These are phyloP conservation scores for Tetradesmus lagerheimii DNA, from an alignment of 139 green algal genomes.

Conservation along the genomic window DNA sequence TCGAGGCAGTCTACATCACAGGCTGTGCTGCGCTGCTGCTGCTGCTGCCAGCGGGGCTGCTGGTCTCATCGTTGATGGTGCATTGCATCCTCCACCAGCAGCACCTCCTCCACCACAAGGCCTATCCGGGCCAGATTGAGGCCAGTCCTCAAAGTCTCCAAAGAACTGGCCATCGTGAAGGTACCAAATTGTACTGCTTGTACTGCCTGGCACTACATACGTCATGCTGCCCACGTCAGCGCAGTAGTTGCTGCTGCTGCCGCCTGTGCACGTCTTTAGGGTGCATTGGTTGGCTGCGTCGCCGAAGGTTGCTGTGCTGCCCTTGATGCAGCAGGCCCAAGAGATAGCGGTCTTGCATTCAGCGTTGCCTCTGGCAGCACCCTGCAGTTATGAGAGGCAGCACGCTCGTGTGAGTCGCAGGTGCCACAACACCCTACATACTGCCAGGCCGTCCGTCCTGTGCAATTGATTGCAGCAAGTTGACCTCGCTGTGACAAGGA, in stretches of 20 bases:
- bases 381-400: not conserved
- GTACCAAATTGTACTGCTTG: not conserved
- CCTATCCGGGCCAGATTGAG: not conserved
- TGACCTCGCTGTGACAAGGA: too few relatives aligned
- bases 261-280: not conserved
- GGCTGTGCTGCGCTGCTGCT: not conserved
- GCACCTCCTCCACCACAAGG: not conserved
- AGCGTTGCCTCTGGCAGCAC: not conserved
- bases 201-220: not conserved
- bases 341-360: not conserved
- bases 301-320: not conserved
- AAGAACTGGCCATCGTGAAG: not conserved
- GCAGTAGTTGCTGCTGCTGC: not conserved
- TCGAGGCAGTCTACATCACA: too few relatives aligned
- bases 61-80: not conserved
- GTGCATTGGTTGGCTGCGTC: not conserved
- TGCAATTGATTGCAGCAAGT: too few relatives aligned
- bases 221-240: not conserved
- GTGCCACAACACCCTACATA: too few relatives aligned
- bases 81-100: not conserved
- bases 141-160: not conserved
- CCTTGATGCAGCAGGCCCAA: not conserved
- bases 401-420: too few relatives aligned
- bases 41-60: not conserved
- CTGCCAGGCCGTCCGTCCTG: too few relatives aligned